phyloP scores from a whole-genome alignment of 176 grass and related monocot genomes.

The Zoysia japonica region DNA sequence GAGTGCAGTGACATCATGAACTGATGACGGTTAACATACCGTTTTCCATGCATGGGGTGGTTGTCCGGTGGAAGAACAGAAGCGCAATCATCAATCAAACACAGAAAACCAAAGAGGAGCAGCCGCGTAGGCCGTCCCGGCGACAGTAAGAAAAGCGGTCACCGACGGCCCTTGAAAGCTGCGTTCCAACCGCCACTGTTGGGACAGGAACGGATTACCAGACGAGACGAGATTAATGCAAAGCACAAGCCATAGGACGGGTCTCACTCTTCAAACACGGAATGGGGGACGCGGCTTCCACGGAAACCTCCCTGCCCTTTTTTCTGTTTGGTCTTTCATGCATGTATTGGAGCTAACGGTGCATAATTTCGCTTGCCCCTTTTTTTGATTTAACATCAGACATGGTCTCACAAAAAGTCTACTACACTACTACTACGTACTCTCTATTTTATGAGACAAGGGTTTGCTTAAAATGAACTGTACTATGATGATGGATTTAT shows the following conservation, averaged over 20 bases:
- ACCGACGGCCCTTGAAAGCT: constrained; percentile 53
- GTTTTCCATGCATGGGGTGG: not conserved
- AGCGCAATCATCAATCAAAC: not conserved
- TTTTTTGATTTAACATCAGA: not conserved
- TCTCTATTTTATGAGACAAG: not conserved
- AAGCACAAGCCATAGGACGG: constrained; percentile 14
- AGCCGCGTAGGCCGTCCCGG: not conserved
- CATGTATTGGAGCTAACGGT: not conserved
- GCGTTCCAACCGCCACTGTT: constrained; percentile 48
- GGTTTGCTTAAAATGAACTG: too few species aligned
- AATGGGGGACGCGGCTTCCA: not conserved
- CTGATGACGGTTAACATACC: not conserved
- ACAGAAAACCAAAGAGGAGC: not conserved
- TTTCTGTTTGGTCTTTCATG: not conserved
- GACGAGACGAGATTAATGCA: constrained; percentile 37
- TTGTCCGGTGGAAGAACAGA: not conserved
- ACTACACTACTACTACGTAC: not conserved
- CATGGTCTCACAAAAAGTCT: not conserved
- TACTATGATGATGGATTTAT: too few species aligned
- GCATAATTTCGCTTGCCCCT: not conserved
- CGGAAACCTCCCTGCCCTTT: not conserved
- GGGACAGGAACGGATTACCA: constrained; percentile 52
- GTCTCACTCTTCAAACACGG: not conserved
- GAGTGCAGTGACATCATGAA: not conserved
- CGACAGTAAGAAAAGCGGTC: constrained; percentile 19